Base-by-base conservation (phyloP, 306 rosid genomes). In the Cicer bijugum region DNA sequence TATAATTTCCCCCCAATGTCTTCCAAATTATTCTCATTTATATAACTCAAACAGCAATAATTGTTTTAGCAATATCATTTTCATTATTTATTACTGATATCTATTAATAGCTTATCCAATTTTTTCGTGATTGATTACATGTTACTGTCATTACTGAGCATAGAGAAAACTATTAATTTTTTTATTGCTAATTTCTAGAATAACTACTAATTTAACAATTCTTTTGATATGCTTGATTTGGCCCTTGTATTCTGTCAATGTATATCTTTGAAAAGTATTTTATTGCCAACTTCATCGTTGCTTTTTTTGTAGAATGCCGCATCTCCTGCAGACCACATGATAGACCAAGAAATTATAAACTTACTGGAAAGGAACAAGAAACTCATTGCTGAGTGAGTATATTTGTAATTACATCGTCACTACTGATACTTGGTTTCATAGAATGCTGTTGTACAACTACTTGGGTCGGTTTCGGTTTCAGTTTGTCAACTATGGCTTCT, bases 321-420 rank as follows among this genome's bases (percentile, higher is more conserved):
- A 62, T 65, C 72, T 70, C 19, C 42, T 48, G 76, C 66, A 19
- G 76, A 67, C 50, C 83, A 64, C 74, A 74, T 4, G 72, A 78
- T 64, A 42, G 82, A 80, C 81, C 85, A 75, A 67, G 86, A 79
- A 69, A 44, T 71, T 52, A 9, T 63, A 38, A 75, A 50, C 51
- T 78, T 91, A 83, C 56, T 82, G 78, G 81, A 82, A 72, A 62
- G 56, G 72, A 84, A 84, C 64, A 80, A 72, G 78, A 85, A 82
- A 72, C 91, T 93, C 38, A 81, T 4, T 14, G 77, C 81, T 43
- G 71, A 80, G 97, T 93, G 78, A 88, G 97, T 87, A 61, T 9
- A 76, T 46, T 56, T 67, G 46, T 72, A 19, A 42, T 46, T 75
- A 71, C 60, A 12, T n/a, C 35, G 68, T 69, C 77, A 44, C 44